phyloP scores from a whole-genome alignment of 345 rosid genomes.

The Cardamine occulta region DNA sequence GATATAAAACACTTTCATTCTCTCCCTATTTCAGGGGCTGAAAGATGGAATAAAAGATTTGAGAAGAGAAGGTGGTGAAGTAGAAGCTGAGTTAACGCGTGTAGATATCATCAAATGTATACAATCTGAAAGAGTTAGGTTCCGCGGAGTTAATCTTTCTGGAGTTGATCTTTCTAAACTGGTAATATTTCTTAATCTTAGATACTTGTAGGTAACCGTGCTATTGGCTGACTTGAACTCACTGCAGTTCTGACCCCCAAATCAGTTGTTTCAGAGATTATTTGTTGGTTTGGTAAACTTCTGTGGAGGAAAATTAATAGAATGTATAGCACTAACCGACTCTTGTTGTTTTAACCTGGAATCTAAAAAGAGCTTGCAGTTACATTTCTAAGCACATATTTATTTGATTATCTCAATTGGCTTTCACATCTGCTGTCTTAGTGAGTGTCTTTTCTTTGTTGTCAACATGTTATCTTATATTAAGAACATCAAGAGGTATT shows the following conservation, averaged over 20 bases:
- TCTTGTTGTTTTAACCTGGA: slow-evolving; percentile 1
- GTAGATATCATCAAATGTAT: slow-evolving; percentile 86
- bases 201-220: slow-evolving; percentile 18
- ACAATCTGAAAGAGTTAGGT: slow-evolving; percentile 75
- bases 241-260: not conserved
- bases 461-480: slow-evolving; percentile 1
- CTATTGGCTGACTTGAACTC: not conserved
- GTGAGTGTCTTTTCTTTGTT: not conserved
- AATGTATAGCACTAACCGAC: not conserved
- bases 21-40: slow-evolving; percentile 61
- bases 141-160: slow-evolving; percentile 87
- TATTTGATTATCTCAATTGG: not conserved
- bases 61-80: slow-evolving; percentile 61
- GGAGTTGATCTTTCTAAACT: slow-evolving; percentile 93
- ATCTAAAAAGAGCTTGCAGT: not conserved
- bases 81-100: slow-evolving; percentile 73
- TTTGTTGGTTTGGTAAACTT: not conserved
- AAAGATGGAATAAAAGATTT: slow-evolving; percentile 61
- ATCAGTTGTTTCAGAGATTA: slow-evolving; percentile 5
- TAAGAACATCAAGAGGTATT: not conserved
- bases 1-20: slow-evolving; percentile 8
- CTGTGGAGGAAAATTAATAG: not conserved
- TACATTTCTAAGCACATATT: not conserved
- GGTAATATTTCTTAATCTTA: slow-evolving; percentile 53
- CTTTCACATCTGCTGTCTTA: not conserved